Percentiles rank a stretch among this genome's conserved stretches.
Conservation (phyloP, 495 filamentous ascomycete species). For the Amphirosellinia nigrospora region DNA sequence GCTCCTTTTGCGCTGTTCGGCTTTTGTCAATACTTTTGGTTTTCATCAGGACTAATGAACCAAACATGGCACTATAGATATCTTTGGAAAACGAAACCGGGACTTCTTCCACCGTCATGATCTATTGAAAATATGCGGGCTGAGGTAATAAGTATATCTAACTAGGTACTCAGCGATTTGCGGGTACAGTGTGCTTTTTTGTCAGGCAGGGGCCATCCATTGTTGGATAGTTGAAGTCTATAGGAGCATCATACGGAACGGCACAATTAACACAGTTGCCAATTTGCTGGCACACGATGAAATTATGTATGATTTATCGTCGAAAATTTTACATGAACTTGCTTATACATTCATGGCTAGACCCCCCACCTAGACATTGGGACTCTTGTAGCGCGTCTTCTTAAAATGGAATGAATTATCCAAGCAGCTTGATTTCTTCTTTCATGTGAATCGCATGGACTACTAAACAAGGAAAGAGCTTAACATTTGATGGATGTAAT, state of each 20-base stretch:
- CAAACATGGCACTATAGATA: slow-evolving; percentile 55
- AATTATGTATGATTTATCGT: not conserved
- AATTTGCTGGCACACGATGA: not conserved
- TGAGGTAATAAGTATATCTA: slow-evolving; percentile 20
- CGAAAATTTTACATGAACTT: not conserved
- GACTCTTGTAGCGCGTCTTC: no score
- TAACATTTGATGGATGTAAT: not conserved
- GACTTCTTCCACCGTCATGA: slow-evolving; percentile 74
- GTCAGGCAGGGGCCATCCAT: not conserved
- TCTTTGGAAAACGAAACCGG: slow-evolving; percentile 80
- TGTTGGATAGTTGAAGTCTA: not conserved
- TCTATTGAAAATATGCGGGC: slow-evolving; percentile 62
- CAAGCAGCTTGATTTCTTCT: not conserved
- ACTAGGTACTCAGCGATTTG: not conserved
- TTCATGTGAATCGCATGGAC: no score
- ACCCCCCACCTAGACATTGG: no score
- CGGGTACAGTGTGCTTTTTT: not conserved
- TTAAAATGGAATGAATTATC: not conserved
- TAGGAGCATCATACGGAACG: not conserved
- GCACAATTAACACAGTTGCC: not conserved
- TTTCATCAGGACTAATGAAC: not conserved
- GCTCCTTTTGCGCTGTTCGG: not conserved
- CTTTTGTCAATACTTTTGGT: not conserved
- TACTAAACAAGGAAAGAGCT: not conserved
- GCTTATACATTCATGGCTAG: not conserved